These are phyloP conservation scores for Phytophthora lateralis DNA, from an alignment of 352 stramenopile species.

Conservation along the genomic window DNA sequence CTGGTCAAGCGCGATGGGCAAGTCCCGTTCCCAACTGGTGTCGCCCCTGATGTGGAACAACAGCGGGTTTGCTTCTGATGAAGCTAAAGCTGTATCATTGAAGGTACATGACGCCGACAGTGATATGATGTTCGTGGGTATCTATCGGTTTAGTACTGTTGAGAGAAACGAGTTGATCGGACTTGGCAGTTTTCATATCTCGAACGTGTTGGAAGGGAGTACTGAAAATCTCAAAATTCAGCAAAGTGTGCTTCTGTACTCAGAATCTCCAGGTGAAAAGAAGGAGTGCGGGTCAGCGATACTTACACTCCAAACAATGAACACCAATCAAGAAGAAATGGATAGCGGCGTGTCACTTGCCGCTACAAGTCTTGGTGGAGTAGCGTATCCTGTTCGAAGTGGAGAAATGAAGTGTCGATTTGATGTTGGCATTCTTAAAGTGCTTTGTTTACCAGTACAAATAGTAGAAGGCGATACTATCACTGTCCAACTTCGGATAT, in stretches of 20 bases:
- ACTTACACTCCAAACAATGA: constrained; percentile 15
- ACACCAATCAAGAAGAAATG: not conserved
- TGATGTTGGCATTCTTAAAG: constrained; percentile 23
- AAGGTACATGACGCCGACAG: constrained; percentile 17
- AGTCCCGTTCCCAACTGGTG: constrained; percentile 16
- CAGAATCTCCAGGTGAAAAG: constrained; percentile 1
- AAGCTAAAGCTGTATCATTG: constrained; percentile 13
- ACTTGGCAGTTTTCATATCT: constrained; percentile 22
- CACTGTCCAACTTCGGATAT: constrained; percentile 16
- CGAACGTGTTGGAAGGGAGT: not conserved
- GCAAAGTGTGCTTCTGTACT: constrained; percentile 10
- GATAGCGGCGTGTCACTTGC: constrained; percentile 12
- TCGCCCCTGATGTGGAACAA: constrained; percentile 7
- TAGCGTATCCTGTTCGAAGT: constrained; percentile 21
- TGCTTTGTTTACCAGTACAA: constrained; percentile 7
- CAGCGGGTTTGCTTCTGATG: not conserved
- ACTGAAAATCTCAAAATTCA: constrained; percentile 3
- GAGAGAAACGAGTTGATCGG: constrained; percentile 34
- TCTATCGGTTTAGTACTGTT: constrained; percentile 27
- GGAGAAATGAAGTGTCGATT: constrained; percentile 28
- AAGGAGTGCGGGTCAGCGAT: constrained; percentile 18
- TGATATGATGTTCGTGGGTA: constrained; percentile 25
- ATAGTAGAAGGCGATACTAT: constrained; percentile 18
- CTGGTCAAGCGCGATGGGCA: constrained; percentile 24
- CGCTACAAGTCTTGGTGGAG: constrained; percentile 11